Evolutionary conservation across 1,284 basidiomycete genomes (phyloP), one percentile per base, ranked within the genome.

Genomic region (Mycosarcoma maydis): DNA sequence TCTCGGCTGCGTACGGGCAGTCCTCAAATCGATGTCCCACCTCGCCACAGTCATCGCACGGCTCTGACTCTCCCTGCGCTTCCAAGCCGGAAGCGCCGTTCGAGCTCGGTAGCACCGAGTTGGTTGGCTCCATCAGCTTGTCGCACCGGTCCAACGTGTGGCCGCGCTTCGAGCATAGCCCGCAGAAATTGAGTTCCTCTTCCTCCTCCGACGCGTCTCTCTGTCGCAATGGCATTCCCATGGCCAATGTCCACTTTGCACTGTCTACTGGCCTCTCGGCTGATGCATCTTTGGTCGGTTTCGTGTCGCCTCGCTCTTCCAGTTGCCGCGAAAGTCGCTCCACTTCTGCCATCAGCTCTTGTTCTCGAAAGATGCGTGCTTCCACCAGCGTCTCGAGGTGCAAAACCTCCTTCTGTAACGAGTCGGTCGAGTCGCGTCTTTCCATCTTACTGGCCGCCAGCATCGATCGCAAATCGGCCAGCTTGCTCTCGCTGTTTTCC

Each of bases 401-500:
- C 24, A 70, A 67, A 7, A 78, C 67, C 48, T 78, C 76, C 51
- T 76, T 74, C 32, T 59, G 62, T 52, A 73, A 19, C 32, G 61
- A 57, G 23, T 65, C 54, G 23, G 61, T 44, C 38, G 61, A 53
- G 17, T 65, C 72, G 54, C 80, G 77, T 17, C 73, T 48, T 33
- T 77, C 71, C 42, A 58, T 76, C 72, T 26, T 71, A 56, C 58
- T 82, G 73, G n/a, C 76, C 8, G 62, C 66, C 7, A 83, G 59
- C 16, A 76, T 73, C 19, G 73, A 62, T 16, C 72, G 73, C 19
- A 82, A 56, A 39, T 80, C 71, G 16, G 60, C 56, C 16, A 75
- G 34, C 44, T 61, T 66, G 13, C 85, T 86, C 73, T 87, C 85
- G 37, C 88, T 87, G 56, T 83, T 84, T 42, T 86, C 72, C 14